These are phyloP conservation scores for Geosmithia flava DNA, from an alignment of 2,329 filamentous ascomycete genomes.

Conservation along the genomic window DNA sequence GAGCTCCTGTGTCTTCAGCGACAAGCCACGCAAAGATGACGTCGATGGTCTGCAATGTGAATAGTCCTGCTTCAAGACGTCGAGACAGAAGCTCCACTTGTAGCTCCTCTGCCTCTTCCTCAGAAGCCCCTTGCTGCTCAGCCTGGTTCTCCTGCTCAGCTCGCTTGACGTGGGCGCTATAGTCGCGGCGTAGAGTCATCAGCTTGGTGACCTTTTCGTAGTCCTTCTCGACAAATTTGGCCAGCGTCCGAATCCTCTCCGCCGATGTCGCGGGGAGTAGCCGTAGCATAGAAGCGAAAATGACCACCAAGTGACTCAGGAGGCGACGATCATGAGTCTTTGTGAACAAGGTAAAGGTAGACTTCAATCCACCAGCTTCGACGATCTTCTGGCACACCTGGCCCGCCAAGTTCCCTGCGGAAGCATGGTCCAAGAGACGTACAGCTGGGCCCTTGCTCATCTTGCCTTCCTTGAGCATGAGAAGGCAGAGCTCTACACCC, in stretches of 20 bases:
- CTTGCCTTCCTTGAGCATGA: conserved; percentile 86
- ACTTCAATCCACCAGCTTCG: conserved; percentile 74
- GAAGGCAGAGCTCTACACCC: conserved; percentile 78
- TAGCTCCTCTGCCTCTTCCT: conserved; percentile 31
- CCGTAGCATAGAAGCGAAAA: conserved; percentile 74
- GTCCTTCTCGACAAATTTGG: conserved; percentile 92
- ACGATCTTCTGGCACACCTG: conserved; percentile 66
- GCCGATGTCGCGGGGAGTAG: conserved; percentile 66
- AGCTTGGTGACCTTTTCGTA: conserved; percentile 75
- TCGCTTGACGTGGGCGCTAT: conserved; percentile 48
- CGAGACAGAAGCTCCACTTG: conserved; percentile 62
- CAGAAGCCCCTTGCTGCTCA: conserved; percentile 4
- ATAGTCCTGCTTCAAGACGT: conserved; percentile 74
- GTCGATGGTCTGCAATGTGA: conserved; percentile 72
- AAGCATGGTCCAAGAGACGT: conserved; percentile 75
- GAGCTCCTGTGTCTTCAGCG: conserved; percentile 74
- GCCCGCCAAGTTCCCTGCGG: conserved; percentile 30
- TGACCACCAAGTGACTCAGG: conserved; percentile 70
- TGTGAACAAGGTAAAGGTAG: conserved; percentile 77
- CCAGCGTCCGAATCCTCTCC: conserved; percentile 68
- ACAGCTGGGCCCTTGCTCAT: conserved; percentile 68
- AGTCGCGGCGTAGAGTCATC: conserved; percentile 58
- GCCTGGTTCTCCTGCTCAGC: conserved; percentile 34
- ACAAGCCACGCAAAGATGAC: conserved; percentile 80
- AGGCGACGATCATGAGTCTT: conserved; percentile 60